Evolutionary conservation across 75 land plant genomes (phyloP).

Genomic region (Adiantum capillusveneris): DNA sequence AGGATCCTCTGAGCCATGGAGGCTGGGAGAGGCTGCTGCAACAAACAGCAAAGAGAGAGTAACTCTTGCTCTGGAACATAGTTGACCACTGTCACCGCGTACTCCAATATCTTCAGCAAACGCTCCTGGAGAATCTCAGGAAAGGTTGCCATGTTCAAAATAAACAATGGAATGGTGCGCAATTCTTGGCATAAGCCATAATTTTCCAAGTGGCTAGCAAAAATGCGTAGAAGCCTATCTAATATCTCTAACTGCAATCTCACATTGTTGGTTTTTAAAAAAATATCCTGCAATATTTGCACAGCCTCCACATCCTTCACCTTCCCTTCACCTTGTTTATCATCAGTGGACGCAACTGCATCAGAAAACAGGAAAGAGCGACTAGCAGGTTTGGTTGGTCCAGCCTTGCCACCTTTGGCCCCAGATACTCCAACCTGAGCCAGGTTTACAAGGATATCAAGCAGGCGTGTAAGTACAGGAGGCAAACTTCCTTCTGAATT

Average conservation of each 20-base stretch:
- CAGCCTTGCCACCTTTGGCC: neutral
- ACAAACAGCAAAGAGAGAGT: constrained; percentile 83
- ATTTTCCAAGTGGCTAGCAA: constrained; percentile 85
- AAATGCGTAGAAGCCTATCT: constrained; percentile 84
- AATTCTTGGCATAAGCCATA: constrained; percentile 88
- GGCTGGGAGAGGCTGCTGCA: constrained; percentile 78
- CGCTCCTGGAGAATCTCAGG: constrained; percentile 78
- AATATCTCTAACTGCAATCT: constrained; percentile 77
- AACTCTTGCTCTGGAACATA: constrained; percentile 96
- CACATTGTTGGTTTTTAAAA: constrained; percentile 71
- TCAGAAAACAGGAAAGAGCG: constrained; percentile 36
- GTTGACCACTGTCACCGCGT: constrained; percentile 94
- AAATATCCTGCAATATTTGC: constrained; percentile 89
- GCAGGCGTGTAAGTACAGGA: constrained; percentile 51
- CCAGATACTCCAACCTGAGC: constrained; percentile 56
- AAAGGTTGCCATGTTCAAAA: constrained; percentile 78
- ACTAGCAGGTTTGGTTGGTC: neutral
- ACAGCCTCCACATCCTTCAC: constrained; percentile 86
- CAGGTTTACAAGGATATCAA: constrained; percentile 82
- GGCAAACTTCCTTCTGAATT: constrained; percentile 10
- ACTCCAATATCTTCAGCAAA: constrained; percentile 89
- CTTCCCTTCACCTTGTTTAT: constrained; percentile 51
- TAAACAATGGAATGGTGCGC: constrained; percentile 81
- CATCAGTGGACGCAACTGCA: constrained; percentile 38
- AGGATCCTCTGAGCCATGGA: constrained; percentile 61